Evolutionary conservation across 2,329 filamentous ascomycete species (phyloP).

Genomic region (Parasarocladium wereldwijsianum): DNA sequence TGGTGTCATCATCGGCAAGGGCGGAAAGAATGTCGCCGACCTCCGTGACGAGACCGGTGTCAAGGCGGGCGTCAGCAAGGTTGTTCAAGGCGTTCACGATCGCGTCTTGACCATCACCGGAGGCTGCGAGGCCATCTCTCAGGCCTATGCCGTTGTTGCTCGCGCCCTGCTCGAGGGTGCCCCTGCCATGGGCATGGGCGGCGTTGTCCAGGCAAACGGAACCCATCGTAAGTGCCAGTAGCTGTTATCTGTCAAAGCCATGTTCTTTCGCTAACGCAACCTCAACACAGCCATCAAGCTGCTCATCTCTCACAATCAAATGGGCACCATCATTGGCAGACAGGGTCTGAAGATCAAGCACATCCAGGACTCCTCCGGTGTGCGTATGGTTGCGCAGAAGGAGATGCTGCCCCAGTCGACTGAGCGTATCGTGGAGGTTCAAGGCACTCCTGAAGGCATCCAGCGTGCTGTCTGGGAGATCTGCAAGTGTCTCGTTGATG

Average conservation of each 20-base stretch:
- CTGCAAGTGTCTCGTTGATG: slow-evolving; percentile 93
- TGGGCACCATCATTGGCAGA: slow-evolving; percentile 97
- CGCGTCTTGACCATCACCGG: slow-evolving; percentile 93
- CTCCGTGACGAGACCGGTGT: slow-evolving; percentile 95
- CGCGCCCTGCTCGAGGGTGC: slow-evolving; percentile 85
- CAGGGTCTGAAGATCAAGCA: slow-evolving; percentile 98
- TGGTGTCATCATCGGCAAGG: slow-evolving; percentile 97
- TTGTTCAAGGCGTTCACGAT: slow-evolving; percentile 93
- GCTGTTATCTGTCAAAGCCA: background rate
- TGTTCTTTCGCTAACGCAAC: slow-evolving; percentile 5
- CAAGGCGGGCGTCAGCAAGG: slow-evolving; percentile 96
- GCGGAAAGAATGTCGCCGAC: slow-evolving; percentile 94
- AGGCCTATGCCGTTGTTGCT: slow-evolving; percentile 87
- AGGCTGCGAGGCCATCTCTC: slow-evolving; percentile 72
- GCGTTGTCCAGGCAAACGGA: slow-evolving; percentile 70
- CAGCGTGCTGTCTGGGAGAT: slow-evolving; percentile 98
- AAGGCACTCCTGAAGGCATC: slow-evolving; percentile 87
- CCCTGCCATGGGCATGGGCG: slow-evolving; percentile 91
- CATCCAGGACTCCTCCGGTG: slow-evolving; percentile 91
- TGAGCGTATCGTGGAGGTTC: slow-evolving; percentile 92
- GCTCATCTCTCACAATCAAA: slow-evolving; percentile 98
- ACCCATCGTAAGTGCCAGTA: slow-evolving; percentile 60
- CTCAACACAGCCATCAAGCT: slow-evolving; percentile 68
- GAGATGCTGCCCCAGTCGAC: slow-evolving; percentile 99
- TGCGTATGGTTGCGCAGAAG: slow-evolving; percentile 98